Percentiles rank a stretch among this genome's conserved stretches.
These are phyloP conservation scores for Annulohypoxylon bovei DNA, from an alignment of 495 filamentous ascomycete species.

Conservation along the genomic window DNA sequence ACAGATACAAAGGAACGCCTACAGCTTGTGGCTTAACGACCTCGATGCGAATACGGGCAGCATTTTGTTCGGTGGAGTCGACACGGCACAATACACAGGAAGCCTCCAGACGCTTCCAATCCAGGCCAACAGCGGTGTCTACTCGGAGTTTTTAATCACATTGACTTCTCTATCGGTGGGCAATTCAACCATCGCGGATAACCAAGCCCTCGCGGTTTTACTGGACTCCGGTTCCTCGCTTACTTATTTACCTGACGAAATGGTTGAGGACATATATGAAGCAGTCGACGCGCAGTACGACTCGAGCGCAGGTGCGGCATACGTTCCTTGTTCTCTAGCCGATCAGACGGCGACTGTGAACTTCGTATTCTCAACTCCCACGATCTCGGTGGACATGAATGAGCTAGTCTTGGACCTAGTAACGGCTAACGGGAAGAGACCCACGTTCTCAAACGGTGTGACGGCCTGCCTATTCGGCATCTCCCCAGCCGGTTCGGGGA, in stretches of 20 bases:
- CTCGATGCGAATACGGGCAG: slow-evolving; percentile 77
- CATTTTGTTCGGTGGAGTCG: slow-evolving; percentile 92
- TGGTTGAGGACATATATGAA: slow-evolving; percentile 71
- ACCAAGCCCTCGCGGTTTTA: slow-evolving; percentile 73
- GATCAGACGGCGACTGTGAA: slow-evolving; percentile 65
- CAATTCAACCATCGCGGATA: slow-evolving; percentile 58
- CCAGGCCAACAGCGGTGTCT: slow-evolving; percentile 65
- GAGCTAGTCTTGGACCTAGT: slow-evolving; percentile 80
- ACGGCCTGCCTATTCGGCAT: slow-evolving; percentile 80
- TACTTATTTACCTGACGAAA: slow-evolving; percentile 80
- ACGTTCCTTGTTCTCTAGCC: slow-evolving; percentile 78
- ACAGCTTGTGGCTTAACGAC: slow-evolving; percentile 90
- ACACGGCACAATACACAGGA: slow-evolving; percentile 80
- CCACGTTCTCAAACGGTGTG: slow-evolving; percentile 69
- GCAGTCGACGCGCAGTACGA: slow-evolving; percentile 73
- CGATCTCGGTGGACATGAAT: slow-evolving; percentile 75
- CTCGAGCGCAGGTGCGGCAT: slow-evolving; percentile 63
- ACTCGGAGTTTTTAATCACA: slow-evolving; percentile 83
- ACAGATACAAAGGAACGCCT: slow-evolving; percentile 81
- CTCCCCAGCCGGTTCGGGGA: slow-evolving; percentile 70
- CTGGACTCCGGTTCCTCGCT: slow-evolving; percentile 94
- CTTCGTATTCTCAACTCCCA: slow-evolving; percentile 74
- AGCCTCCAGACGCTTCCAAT: slow-evolving; percentile 80
- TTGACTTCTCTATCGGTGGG: slow-evolving; percentile 66
- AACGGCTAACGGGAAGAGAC: slow-evolving; percentile 55